Base-by-base conservation (phyloP, 2,329 filamentous ascomycete species). In the Meredithiella fracta region DNA sequence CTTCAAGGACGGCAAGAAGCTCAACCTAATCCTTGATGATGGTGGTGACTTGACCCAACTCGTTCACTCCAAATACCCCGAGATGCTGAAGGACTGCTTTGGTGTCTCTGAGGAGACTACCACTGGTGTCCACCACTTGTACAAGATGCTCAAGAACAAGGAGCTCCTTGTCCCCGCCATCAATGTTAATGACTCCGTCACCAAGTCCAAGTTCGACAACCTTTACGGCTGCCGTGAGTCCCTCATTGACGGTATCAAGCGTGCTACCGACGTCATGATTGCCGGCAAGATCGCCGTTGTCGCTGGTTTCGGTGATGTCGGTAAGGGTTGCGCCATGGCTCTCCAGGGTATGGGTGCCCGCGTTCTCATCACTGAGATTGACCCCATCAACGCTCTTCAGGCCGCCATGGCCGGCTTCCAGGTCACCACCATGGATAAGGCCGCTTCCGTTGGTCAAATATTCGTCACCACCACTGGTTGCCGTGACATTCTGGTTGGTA, bases 191-290 rank as follows among this genome's bases (percentile, higher is more conserved):
- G 91, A 98, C 83, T 90, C 86, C 59, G 91, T 98, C 70, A 98
- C 92, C 74, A 98, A 97, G 85, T 95, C 89, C 76, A 98, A 98
- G 82, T 98, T 98, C 72, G 92, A 97, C 82, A 98, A 98, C 84
- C 77, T 97, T 63, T 98, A 97, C 82, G 91, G 92, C 69, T 97
- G 92, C 88, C 85, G 89, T 71, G 92, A 97, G 79, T 96, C 91
- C 62, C 85, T 98, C 66, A 83, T 98, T 67, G 92, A 98, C 72
- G 92, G 92, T 72, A 97, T 98, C 83, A 98, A 97, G 86, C 91
- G 91, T 77, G 91, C 92, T 66, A 98, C 92, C 72, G 91, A 98
- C 78, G 92, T 97, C 74, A 98, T 98, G 92, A 91, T 97, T 79
- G 92, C 92, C 68, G 92, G 92, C 72, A 97, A 98, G 85, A 82